A percentile compares a stretch with the other conserved stretches of the same genome.
Evolutionary conservation across 2,329 filamentous ascomycete species (phyloP).

Genomic region (Penicillium sp.): DNA sequence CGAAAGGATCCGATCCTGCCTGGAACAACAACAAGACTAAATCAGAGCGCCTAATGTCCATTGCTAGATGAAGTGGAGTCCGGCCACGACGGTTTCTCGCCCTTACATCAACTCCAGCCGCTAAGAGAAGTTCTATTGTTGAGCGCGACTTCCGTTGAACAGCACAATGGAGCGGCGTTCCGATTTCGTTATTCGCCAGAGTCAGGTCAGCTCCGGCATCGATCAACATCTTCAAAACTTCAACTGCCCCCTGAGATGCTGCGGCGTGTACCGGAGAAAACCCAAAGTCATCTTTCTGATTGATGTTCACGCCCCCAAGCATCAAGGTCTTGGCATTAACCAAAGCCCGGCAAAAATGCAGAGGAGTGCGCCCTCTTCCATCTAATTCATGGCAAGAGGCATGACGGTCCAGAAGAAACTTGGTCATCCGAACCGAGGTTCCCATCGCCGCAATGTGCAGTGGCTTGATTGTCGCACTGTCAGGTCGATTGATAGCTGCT

Average conservation of each 20-base stretch:
- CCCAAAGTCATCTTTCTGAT: conserved; percentile 14
- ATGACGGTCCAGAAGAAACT: conserved; percentile 10
- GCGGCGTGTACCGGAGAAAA: conserved; percentile 16
- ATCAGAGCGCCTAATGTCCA: conserved; percentile 15
- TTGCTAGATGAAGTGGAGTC: conserved; percentile 18
- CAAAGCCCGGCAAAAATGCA: conserved; percentile 14
- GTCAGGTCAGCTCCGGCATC: conserved; percentile 14
- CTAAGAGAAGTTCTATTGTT: conserved; percentile 16
- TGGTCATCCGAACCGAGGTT: conserved; percentile 13
- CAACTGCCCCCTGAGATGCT: conserved; percentile 5
- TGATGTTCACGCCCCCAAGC: conserved; percentile 7
- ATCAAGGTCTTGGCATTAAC: conserved; percentile 12
- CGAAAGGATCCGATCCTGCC: conserved; percentile 17
- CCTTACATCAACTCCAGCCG: conserved; percentile 12
- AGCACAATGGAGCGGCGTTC: conserved; percentile 16
- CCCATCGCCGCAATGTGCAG: conserved; percentile 21
- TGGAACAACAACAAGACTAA: conserved; percentile 15
- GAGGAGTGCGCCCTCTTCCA: conserved; percentile 4
- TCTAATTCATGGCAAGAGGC: conserved; percentile 8
- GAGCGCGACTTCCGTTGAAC: conserved; percentile 14
- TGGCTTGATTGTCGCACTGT: conserved; percentile 16
- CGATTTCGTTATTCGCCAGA: conserved; percentile 9
- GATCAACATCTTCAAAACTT: conserved; percentile 15
- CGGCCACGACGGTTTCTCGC: conserved; percentile 9
- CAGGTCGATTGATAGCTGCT: conserved; percentile 13